Conservation (phyloP, 1,139 yeast species). For the Hyphopichia pseudoburtonii region DNA sequence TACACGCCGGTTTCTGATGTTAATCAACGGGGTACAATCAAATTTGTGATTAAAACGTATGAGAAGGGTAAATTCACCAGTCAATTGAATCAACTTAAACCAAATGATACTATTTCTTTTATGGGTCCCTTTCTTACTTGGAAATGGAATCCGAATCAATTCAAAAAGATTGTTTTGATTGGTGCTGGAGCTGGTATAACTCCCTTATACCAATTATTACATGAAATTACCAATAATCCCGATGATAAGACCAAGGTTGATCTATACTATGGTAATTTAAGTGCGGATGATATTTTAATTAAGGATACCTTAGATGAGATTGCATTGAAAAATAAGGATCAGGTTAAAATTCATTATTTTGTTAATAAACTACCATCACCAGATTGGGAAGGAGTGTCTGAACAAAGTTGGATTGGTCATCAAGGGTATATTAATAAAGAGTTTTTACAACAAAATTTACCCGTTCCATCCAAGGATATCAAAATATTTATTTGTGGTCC, state of each 20-base stretch:
- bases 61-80: slow-evolving; percentile 81
- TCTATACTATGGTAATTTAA: slow-evolving; percentile 76
- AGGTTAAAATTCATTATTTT: slow-evolving; percentile 67
- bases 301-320: slow-evolving; percentile 76
- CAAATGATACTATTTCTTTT: slow-evolving; percentile 80
- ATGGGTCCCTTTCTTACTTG: slow-evolving; percentile 95
- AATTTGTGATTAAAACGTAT: slow-evolving; percentile 82
- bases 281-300: slow-evolving; percentile 75
- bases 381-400: too few relatives aligned
- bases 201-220: slow-evolving; percentile 88
- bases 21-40: slow-evolving; percentile 70
- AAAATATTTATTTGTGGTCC: slow-evolving; percentile 94
- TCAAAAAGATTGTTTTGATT: slow-evolving; percentile 74
- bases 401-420: slow-evolving; percentile 81
- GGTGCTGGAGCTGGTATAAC: slow-evolving; percentile 85
- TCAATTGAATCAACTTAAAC: slow-evolving; percentile 70
- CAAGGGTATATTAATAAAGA: slow-evolving; percentile 83
- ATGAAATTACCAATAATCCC: slow-evolving; percentile 75
- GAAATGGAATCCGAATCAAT: slow-evolving; percentile 88
- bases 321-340: slow-evolving; percentile 58
- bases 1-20: slow-evolving; percentile 88
- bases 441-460: slow-evolving; percentile 63
- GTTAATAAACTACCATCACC: slow-evolving; percentile 72
- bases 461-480: slow-evolving; percentile 59
- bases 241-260: slow-evolving; percentile 72